Base-by-base conservation (phyloP, 495 filamentous ascomycete genomes). In the Penicillium parvum region DNA sequence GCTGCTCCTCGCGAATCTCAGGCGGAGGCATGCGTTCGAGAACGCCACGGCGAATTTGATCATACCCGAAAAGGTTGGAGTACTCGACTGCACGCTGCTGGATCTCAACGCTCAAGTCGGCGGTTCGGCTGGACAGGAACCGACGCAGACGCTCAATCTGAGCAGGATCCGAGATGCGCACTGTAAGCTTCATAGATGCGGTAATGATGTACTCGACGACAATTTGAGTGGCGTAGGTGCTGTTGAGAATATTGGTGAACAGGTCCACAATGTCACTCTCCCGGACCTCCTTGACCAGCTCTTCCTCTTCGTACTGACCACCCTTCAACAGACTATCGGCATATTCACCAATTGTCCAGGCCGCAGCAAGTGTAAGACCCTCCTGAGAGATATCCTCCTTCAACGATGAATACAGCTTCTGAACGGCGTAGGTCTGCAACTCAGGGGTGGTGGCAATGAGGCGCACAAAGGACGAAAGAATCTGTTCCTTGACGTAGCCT, bases 341-440 rank as follows among this genome's bases (percentile, higher is more conserved):
- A 61, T 90, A 98, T 73, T 98, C 92, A 51, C 92, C 92, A 65
- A 98, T 96, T 9, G 90, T 90, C 92, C 92, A 98, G n/a, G 92
- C 83, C 21, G 86, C 94, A 16, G 92, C 89, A 20, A 96, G 76
- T 8, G 86, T 96, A 40, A 98, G 72, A 50, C 88, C 91, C 61
- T 98, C 94, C 58, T 97, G 94, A 8, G 90, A 95, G 51, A 97
- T 96, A 50, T 97, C 92, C 26, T 91, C 89, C 70, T 91, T 96
- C 43, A 98, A 65, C 27, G 83, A 81, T 4, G 84, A 68, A 64
- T 95, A 98, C 8, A 98, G 73, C 65, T 97, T 97, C 60, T 96
- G 92, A 3, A 86, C 91, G 9, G 88, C 91, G 63, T 98, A 98
- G 2, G 88, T 95, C 61, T 98, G 92, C 38, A 97, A 66, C 43